Evolutionary conservation across 192 early-diverging fungal genomes (phyloP).

Genomic region (Allomyces javanicus): DNA sequence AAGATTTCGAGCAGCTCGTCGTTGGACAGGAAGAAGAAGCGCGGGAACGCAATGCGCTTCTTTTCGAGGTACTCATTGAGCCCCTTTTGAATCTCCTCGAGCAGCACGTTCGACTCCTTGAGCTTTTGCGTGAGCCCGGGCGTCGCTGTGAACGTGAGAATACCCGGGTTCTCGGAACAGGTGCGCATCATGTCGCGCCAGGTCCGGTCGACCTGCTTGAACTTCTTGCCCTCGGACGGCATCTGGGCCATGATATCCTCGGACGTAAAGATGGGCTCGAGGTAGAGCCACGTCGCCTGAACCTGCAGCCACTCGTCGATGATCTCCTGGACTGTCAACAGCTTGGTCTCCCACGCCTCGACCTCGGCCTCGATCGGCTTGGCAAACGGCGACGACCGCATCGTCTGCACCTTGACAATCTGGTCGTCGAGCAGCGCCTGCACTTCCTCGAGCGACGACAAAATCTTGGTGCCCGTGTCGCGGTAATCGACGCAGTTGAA

Average conservation of each 20-base stretch:
- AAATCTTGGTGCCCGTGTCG: constrained; percentile 89
- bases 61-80: constrained; percentile 96
- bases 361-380: constrained; percentile 98
- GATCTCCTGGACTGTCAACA: constrained; percentile 82
- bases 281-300: constrained; percentile 98
- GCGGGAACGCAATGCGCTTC: constrained; percentile 88
- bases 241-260: constrained; percentile 93
- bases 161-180: constrained; percentile 93
- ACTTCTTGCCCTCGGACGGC: constrained; percentile 81
- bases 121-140: constrained; percentile 84
- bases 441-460: constrained; percentile 93
- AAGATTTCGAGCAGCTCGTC: constrained; percentile 99
- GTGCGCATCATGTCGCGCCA: constrained; percentile 96
- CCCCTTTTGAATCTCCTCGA: constrained; percentile 92
- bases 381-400: constrained; percentile 95
- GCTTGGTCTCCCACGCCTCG: constrained; percentile 78
- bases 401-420: constrained; percentile 77
- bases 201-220: constrained; percentile 91
- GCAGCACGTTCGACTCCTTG: constrained; percentile 74
- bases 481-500: constrained; percentile 84
- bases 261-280: constrained; percentile 95
- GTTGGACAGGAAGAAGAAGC: constrained; percentile 99
- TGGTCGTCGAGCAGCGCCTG: constrained; percentile 92
- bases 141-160: constrained; percentile 83
- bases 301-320: constrained; percentile 99